A percentile compares a stretch with the other conserved stretches of the same genome.
These are phyloP conservation scores for Russula vinacea DNA, from an alignment of 768 basidiomycete species.

Conservation along the genomic window DNA sequence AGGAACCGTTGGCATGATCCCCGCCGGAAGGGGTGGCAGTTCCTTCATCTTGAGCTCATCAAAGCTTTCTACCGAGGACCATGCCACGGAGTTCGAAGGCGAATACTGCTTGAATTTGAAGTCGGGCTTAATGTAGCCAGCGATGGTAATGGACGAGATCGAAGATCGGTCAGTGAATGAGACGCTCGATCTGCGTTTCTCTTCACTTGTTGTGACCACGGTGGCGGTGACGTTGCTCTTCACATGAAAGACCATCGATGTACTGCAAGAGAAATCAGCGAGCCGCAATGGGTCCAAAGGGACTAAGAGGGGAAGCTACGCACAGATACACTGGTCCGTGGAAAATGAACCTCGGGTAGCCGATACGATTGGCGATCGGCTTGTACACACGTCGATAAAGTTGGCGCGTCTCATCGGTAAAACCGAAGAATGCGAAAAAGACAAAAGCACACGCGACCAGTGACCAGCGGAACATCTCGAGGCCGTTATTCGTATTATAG, in stretches of 20 bases:
- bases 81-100: too few relatives aligned
- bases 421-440: conserved; percentile 2
- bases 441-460: not conserved
- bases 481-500: not conserved
- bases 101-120: too few relatives aligned
- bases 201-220: not conserved
- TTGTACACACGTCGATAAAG: not conserved
- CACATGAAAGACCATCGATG: conserved; percentile 1
- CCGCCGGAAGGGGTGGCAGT: not conserved
- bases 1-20: not conserved
- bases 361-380: conserved; percentile 29
- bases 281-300: too few relatives aligned
- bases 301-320: not conserved
- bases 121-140: not conserved
- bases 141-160: conserved; percentile 8
- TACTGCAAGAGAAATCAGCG: not conserved
- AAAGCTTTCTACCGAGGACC: not conserved
- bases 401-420: not conserved
- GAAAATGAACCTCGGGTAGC: conserved; percentile 21
- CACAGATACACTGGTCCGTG: conserved; percentile 1
- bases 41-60: not conserved
- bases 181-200: too few relatives aligned
- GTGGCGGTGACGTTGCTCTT: not conserved
- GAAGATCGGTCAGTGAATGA: too few relatives aligned
- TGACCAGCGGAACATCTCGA: not conserved